Base-by-base conservation (phyloP, 2,329 filamentous ascomycete genomes). In the Calonectria fujianensis region DNA sequence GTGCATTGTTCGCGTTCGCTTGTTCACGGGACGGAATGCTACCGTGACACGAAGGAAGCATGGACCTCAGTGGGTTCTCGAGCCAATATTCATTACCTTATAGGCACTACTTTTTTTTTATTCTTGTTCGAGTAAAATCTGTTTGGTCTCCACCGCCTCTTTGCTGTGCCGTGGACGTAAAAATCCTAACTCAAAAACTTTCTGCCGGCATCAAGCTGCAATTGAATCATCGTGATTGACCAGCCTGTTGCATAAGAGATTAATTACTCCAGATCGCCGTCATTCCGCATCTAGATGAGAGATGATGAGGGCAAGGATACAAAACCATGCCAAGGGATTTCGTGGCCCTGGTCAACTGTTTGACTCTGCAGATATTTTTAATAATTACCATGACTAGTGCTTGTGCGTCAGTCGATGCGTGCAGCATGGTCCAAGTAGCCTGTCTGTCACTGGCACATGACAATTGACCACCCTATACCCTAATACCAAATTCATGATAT, bases 1-100 rank as follows among this genome's bases (percentile, higher is more conserved):
- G 24, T 41, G 57, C 35, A 61, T 61, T 61, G 35, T 20, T 11
- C 35, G 24, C 14, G 24, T 29, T 18, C 35, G 35, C 35, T 8
- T 61, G 54, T 39, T 11, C 4, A 39, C 54, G n/a, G 54, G 57
- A 61, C 57, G 35, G 57, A 61, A 61, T 61, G 35, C 24, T 37
- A 61, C 57, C 35, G 57, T 61, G 41, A 16, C 57, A 61, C 24
- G 24, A 37, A 35, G 14, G 13, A 39, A 24, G 24, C 20, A 61
- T 61, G 35, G 57, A 16, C 35, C 57, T 41, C n/a, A 10, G 45
- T 48, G 45, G 45, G n/a, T 48, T 48, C 45, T 48, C n/a, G 1
- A 24, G 8, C 45, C 45, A 24, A 24, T 48, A 48, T 48, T 24
- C 45, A 48, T 48, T 48, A 11, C 45, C 45, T 11, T 24, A 48